A percentile compares a stretch with the other conserved stretches of the same genome.
phyloP scores from a whole-genome alignment of 169 alveolate species.

The Plasmodium reichenowi region DNA sequence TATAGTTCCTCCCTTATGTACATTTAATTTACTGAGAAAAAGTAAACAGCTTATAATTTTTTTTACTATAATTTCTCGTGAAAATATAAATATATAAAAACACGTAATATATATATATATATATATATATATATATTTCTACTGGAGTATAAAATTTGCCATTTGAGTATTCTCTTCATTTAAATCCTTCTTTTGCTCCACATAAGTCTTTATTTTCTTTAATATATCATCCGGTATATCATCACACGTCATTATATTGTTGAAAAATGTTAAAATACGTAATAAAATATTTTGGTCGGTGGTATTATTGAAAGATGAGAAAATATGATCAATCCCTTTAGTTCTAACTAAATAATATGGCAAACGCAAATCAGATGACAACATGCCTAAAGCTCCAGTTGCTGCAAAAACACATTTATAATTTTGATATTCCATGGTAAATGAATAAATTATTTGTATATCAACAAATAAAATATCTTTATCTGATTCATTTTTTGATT shows the following conservation, averaged over 20 bases:
- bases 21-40: too few relatives aligned
- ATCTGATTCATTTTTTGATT: slow-evolving; percentile 13
- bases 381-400: slow-evolving; percentile 73
- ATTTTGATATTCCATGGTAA: slow-evolving; percentile 63
- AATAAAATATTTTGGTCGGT: slow-evolving; percentile 50
- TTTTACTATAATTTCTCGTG: too few relatives aligned
- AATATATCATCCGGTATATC: slow-evolving; percentile 27
- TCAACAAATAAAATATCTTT: slow-evolving; percentile 62
- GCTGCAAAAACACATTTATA: slow-evolving; percentile 62
- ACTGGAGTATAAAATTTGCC: slow-evolving; percentile 52
- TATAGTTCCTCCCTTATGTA: too few relatives aligned
- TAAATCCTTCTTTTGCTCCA: slow-evolving; percentile 29
- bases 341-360: slow-evolving; percentile 60
- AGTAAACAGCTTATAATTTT: too few relatives aligned
- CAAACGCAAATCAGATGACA: slow-evolving; percentile 65
- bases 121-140: not conserved
- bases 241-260: slow-evolving; percentile 57
- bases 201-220: slow-evolving; percentile 19
- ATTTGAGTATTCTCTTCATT: slow-evolving; percentile 66
- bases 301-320: slow-evolving; percentile 54
- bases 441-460: slow-evolving; percentile 64
- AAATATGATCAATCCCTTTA: slow-evolving; percentile 33
- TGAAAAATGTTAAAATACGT: slow-evolving; percentile 73
- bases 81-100: too few relatives aligned
- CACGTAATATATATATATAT: not conserved